Evolutionary conservation across 2,329 filamentous ascomycete species (phyloP).

Genomic region (Colletotrichum agaves): DNA sequence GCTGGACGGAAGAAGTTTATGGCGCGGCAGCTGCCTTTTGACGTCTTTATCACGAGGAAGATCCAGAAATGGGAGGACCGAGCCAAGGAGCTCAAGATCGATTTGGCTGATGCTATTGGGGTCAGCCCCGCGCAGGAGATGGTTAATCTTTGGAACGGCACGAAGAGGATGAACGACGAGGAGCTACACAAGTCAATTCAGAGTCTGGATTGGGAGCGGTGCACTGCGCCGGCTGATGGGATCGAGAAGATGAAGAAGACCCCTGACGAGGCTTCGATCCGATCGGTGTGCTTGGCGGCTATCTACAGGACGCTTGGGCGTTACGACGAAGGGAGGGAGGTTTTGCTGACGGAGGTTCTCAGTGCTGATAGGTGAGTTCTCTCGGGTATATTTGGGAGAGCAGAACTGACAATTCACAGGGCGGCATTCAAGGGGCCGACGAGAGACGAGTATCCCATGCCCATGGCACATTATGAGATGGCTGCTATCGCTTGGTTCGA

Average conservation of each 20-base stretch:
- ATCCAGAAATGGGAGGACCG: constrained; percentile 88
- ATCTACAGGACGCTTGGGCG: constrained; percentile 72
- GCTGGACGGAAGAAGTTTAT: constrained; percentile 91
- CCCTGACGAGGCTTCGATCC: constrained; percentile 71
- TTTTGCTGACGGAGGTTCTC: constrained; percentile 74
- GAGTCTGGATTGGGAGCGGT: constrained; percentile 74
- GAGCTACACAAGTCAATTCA: constrained; percentile 73
- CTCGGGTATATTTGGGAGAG: not conserved
- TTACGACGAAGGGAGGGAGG: constrained; percentile 71
- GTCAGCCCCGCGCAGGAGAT: constrained; percentile 88
- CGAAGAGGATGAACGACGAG: constrained; percentile 77
- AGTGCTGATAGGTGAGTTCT: constrained; percentile 67
- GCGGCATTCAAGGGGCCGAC: constrained; percentile 66
- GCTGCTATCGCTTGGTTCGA: constrained; percentile 84
- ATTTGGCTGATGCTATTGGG: constrained; percentile 83
- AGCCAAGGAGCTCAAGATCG: constrained; percentile 72
- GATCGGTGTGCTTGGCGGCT: constrained; percentile 73
- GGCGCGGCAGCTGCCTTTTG: constrained; percentile 89
- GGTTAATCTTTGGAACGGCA: constrained; percentile 93
- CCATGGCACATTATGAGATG: constrained; percentile 87
- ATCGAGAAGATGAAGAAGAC: constrained; percentile 60
- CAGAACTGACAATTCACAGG: constrained; percentile 46
- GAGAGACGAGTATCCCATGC: constrained; percentile 76
- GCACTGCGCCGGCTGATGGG: constrained; percentile 57
- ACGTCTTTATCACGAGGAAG: constrained; percentile 86